These are phyloP conservation scores for Cutaneotrichosporon cyanovorans DNA, from an alignment of 1,284 basidiomycete genomes.

Conservation along the genomic window DNA sequence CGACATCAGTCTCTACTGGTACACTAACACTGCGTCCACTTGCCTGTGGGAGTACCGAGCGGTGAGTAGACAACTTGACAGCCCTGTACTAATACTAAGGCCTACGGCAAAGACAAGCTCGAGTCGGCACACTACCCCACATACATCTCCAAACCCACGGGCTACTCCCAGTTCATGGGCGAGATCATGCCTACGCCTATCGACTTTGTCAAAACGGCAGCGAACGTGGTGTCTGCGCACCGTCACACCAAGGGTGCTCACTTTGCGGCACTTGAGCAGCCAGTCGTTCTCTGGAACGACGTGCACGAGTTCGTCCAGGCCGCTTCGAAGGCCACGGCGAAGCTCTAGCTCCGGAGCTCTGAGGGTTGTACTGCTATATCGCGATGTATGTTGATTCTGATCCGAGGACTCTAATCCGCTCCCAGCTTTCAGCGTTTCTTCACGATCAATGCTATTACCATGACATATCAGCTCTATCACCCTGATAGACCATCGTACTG, in stretches of 20 bases:
- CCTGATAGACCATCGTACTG: too few species aligned
- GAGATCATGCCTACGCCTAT: conserved; percentile 44
- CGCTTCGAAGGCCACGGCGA: conserved; percentile 15
- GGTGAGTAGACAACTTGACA: conserved; percentile 23
- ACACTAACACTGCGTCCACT: conserved; percentile 43
- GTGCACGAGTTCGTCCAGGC: conserved; percentile 38
- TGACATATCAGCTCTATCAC: too few species aligned
- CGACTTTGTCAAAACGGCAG: conserved; percentile 37
- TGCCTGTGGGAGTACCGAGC: conserved; percentile 48
- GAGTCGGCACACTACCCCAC: conserved; percentile 11
- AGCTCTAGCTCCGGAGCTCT: too few species aligned
- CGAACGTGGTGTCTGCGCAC: conserved; percentile 38
- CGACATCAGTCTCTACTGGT: conserved; percentile 45
- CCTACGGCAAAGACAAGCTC: conserved; percentile 15
- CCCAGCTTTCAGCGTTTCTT: too few species aligned
- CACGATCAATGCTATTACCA: too few species aligned
- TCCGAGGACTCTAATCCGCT: too few species aligned
- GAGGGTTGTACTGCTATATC: too few species aligned
- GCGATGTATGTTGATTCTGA: too few species aligned
- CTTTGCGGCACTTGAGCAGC: conserved; percentile 48
- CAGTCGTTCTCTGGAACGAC: conserved; percentile 38
- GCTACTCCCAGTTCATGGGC: conserved; percentile 42
- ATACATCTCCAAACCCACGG: conserved; percentile 41
- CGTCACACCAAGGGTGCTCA: conserved; percentile 44
- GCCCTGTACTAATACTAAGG: conserved; percentile 4